phyloP scores from a whole-genome alignment of 2,329 filamentous ascomycete species.

The Aspergillus sp. region DNA sequence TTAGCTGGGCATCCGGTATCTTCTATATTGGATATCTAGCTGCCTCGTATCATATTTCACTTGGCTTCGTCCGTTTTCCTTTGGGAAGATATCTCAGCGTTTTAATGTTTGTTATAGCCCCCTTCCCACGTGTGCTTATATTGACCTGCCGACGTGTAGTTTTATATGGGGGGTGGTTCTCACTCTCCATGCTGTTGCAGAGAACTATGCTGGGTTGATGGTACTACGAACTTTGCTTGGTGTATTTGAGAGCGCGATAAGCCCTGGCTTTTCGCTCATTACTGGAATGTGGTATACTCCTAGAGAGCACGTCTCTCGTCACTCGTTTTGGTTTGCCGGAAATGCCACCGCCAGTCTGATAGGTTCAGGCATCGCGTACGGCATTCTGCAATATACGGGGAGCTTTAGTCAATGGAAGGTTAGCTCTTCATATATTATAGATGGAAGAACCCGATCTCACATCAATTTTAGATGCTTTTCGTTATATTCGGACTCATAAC shows the following conservation, averaged over 20 bases:
- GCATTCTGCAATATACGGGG: conserved; percentile 1
- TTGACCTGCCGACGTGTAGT: neutral
- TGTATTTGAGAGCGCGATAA: conserved; percentile 38
- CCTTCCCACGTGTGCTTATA: neutral
- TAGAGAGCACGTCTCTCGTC: conserved; percentile 24
- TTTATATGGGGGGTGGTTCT: conserved; percentile 34
- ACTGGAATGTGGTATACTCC: conserved; percentile 30
- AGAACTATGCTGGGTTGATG: conserved; percentile 38
- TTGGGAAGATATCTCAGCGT: conserved; percentile 32
- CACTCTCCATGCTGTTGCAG: conserved; percentile 27
- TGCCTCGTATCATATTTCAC: conserved; percentile 35
- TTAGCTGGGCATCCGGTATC: conserved; percentile 22
- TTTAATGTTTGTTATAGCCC: conserved; percentile 13
- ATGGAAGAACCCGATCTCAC: neutral
- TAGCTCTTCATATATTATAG: neutral
- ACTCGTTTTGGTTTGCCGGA: conserved; percentile 24
- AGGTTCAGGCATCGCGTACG: conserved; percentile 21
- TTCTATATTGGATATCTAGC: conserved; percentile 30
- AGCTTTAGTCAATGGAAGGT: conserved; percentile 9
- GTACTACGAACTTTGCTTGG: conserved; percentile 42
- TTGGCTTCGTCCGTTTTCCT: conserved; percentile 32
- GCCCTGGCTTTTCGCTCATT: conserved; percentile 35
- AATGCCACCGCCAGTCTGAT: conserved; percentile 24
- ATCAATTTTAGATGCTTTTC: conserved; percentile 6
- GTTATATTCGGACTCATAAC: conserved; percentile 18